Evolutionary conservation across 441 rosid species (phyloP), one percentile per base, ranked within the genome.

Genomic region (Erysimum pusillum): DNA sequence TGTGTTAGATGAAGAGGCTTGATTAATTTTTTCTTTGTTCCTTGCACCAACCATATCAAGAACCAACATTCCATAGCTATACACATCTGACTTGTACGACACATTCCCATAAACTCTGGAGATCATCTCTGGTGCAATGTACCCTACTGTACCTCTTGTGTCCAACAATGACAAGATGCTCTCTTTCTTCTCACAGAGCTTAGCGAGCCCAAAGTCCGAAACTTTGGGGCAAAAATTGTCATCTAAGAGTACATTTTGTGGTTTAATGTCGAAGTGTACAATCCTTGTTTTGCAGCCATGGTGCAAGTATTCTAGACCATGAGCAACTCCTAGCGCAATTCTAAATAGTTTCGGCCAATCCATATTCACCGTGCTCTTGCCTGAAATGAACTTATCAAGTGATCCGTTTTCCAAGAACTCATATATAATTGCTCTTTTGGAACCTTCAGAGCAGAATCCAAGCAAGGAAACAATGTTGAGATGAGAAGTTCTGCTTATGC

Each of bases 31-130:
- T 4, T 62, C 67, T 18, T 78, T 76, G 15, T 63, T 63, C 13
- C 77, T 82, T 66, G 73, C 81, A 20, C 83, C 79, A 12, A 77
- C 32, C 79, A 85, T 79, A 3, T 80, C 82, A 3, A 81, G 75
- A 44, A 74, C 69, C 68, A 86, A 49, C 80, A 79, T 82, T 54
- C 86, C 79, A 2, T 78, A 80, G 53, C 86, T 82, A 14, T 82
- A 82, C 8, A 78, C 81, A 68, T 80, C 85, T 4, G 87, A 82
- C 53, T 75, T 80, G 48, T 67, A 67, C 0, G 82, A 85, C 1
- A 75, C 84, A 7, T 20, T 73, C 9, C 84, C 80, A 6, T 80
- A 74, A 18, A 36, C 51, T 41, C 80, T 63, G 0, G 76, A 76
- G 1, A 78, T 65, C 18, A 81, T 52, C 52, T 81, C 78, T 0